Percentiles rank a stretch among this genome's conserved stretches.
Evolutionary conservation across 768 basidiomycete genomes (phyloP).

Genomic region (Amanita rimosa): DNA sequence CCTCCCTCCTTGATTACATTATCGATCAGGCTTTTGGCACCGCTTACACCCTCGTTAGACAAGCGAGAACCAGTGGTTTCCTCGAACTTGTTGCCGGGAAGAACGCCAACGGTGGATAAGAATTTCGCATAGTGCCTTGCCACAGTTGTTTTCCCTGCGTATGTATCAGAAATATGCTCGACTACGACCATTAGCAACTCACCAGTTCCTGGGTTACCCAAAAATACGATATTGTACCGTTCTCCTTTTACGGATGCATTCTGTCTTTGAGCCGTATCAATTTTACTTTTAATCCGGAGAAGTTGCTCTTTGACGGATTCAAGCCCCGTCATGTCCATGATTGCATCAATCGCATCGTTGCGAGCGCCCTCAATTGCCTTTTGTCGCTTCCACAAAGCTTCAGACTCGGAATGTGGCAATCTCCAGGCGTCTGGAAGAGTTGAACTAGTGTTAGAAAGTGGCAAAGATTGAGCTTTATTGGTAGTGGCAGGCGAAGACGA

Average conservation of each 20-base stretch:
- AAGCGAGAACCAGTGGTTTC: slow-evolving; percentile 57
- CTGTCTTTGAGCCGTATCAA: slow-evolving; percentile 47
- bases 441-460: neutral
- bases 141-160: slow-evolving; percentile 57
- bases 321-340: slow-evolving; percentile 63
- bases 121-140: slow-evolving; percentile 56
- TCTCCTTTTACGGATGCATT: slow-evolving; percentile 38
- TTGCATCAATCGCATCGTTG: slow-evolving; percentile 45
- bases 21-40: slow-evolving; percentile 38
- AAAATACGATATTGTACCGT: slow-evolving; percentile 48
- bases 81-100: slow-evolving; percentile 41
- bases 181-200: slow-evolving; percentile 6
- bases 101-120: slow-evolving; percentile 38
- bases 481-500: neutral
- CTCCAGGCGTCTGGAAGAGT: slow-evolving; percentile 2
- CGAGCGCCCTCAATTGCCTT: slow-evolving; percentile 41
- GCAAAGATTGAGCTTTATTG: neutral
- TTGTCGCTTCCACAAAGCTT: slow-evolving; percentile 44
- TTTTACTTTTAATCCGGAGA: slow-evolving; percentile 45
- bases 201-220: slow-evolving; percentile 74
- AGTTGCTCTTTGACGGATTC: slow-evolving; percentile 54
- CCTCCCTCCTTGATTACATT: slow-evolving; percentile 39
- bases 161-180: neutral
- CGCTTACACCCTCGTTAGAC: slow-evolving; percentile 44
- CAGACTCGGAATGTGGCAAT: slow-evolving; percentile 20